Evolutionary conservation across 1,139 yeast species (phyloP), one percentile per base, ranked within the genome.

Genomic region (Candida sanyaensis): DNA sequence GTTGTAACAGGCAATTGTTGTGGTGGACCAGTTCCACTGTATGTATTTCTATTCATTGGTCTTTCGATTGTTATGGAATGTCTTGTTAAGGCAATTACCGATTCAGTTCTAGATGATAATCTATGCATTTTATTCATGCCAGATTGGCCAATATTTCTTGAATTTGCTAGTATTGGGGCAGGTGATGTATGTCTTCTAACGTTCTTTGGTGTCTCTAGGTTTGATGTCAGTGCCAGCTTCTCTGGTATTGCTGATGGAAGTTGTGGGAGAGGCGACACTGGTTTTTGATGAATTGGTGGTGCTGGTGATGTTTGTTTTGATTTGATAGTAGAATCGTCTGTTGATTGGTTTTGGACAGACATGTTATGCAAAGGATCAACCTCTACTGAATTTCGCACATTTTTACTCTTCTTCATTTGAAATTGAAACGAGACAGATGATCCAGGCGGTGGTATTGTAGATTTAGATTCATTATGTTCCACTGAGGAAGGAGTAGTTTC

Each of bases 401-500:
- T 32, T 27, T 30, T 27, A 2, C 30, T 31, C 39, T 41, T 40
- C 23, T 41, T 40, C 23, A 38, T 10, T 31, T 29, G 37, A 17
- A 29, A 39, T 13, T 49, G 46, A 44, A 38, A 46, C 24, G 42
- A 38, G 21, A 29, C 23, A 27, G 40, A 27, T 39, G 41, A 13
- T 28, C 30, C 45, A 9, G 36, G 24, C 17, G 43, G 37, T 33
- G 49, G 27, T 43, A 28, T 27, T 37, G 37, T 28, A 36, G 39
- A 41, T 32, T 44, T 41, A 36, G 45, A 21, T 10, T 41, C 45
- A 7, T 21, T 26, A 33, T 51, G 61, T 26, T 63, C 66, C 12
- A 65, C 51, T 7, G 74, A 68, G 21, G 71, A 63, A 3, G 75
- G 74, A 1, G 66, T 57, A 3, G 76, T 71, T 37, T 69, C 75